Percentiles rank a stretch among this genome's conserved stretches.
These are phyloP conservation scores for Paecilomyces dactylethromorphus DNA, from an alignment of 2,329 filamentous ascomycete species.

Conservation along the genomic window DNA sequence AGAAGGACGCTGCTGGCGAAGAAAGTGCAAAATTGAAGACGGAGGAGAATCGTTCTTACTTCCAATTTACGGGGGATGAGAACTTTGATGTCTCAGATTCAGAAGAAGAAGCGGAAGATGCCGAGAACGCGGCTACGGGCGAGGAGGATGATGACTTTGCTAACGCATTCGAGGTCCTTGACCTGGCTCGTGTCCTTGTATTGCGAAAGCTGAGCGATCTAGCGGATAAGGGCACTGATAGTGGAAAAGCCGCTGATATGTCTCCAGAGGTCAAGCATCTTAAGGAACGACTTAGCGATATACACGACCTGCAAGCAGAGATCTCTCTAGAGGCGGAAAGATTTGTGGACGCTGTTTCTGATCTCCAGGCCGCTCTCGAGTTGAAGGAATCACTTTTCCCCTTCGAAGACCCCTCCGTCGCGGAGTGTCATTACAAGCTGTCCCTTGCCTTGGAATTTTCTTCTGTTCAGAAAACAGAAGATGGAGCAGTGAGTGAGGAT, in stretches of 20 bases:
- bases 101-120: constrained; percentile 33
- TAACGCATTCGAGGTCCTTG: constrained; percentile 58
- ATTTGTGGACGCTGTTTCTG: constrained; percentile 80
- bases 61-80: constrained; percentile 91
- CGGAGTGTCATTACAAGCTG: constrained; percentile 94
- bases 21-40: constrained; percentile 7
- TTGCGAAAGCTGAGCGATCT: constrained; percentile 48
- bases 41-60: constrained; percentile 55
- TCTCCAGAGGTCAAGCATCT: constrained; percentile 49
- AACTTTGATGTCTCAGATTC: constrained; percentile 77
- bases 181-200: constrained; percentile 55
- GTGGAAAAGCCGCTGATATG: constrained; percentile 42
- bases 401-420: constrained; percentile 74
- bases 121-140: constrained; percentile 45
- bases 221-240: constrained; percentile 37
- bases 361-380: constrained; percentile 69
- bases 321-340: constrained; percentile 96
- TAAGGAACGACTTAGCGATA: constrained; percentile 84
- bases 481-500: constrained; percentile 36
- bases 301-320: constrained; percentile 87
- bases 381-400: constrained; percentile 75
- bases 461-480: constrained; percentile 50
- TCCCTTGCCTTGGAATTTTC: constrained; percentile 92
- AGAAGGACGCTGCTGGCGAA: constrained; percentile 10
- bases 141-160: constrained; percentile 60